phyloP scores from a whole-genome alignment of 768 basidiomycete species.

The Amanita polypyramis region DNA sequence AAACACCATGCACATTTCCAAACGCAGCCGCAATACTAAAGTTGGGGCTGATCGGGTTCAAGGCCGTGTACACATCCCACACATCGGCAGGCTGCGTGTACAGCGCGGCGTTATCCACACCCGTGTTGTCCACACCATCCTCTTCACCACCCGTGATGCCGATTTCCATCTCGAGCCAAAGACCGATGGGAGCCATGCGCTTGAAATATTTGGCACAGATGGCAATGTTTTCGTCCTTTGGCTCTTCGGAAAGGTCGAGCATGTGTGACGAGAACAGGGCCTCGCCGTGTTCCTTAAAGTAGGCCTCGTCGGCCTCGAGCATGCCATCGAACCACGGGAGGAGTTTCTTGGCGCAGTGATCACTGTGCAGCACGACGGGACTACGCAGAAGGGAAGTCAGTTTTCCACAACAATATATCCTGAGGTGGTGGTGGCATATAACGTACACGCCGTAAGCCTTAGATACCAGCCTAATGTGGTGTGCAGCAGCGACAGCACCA shows the following conservation, averaged over 20 bases:
- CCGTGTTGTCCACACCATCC: constrained; percentile 97
- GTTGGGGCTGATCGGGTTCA: constrained; percentile 77
- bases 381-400: constrained; percentile 24
- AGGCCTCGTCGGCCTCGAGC: constrained; percentile 91
- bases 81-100: constrained; percentile 99
- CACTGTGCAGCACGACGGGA: constrained; percentile 94
- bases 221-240: constrained; percentile 90
- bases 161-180: constrained; percentile 99
- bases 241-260: constrained; percentile 92
- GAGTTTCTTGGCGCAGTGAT: constrained; percentile 97
- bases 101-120: constrained; percentile 83
- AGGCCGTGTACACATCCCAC: constrained; percentile 80
- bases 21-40: constrained; percentile 98
- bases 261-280: constrained; percentile 96
- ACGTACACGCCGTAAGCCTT: constrained; percentile 89
- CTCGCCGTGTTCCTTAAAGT: constrained; percentile 83
- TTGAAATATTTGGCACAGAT: constrained; percentile 91
- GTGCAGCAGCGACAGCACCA: constrained; percentile 89
- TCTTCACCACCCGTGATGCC: constrained; percentile 99
- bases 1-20: constrained; percentile 98
- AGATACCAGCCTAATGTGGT: constrained; percentile 82
- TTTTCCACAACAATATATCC: neutral
- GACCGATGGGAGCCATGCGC: constrained; percentile 83
- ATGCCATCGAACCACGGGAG: constrained; percentile 99
- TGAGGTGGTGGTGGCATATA: neutral